These are phyloP conservation scores for Blastobotrys elegans DNA, from an alignment of 1,139 yeast genomes.

Conservation along the genomic window DNA sequence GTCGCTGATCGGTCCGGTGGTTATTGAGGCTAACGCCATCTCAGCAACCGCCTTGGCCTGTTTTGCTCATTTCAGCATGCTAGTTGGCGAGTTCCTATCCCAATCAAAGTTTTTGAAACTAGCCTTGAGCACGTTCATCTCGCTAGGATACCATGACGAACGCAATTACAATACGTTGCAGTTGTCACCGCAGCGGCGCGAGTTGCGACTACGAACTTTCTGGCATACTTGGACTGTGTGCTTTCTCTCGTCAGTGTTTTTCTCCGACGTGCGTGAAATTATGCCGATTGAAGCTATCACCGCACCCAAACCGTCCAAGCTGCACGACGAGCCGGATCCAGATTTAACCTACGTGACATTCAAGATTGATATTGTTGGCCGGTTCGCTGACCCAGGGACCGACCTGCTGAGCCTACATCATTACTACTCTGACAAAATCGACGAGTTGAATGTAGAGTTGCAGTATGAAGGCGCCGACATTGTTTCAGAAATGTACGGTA, in stretches of 20 bases:
- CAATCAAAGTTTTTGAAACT: constrained; percentile 15
- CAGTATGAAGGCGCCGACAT: not conserved
- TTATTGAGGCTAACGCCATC: constrained; percentile 13
- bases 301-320: constrained; percentile 12
- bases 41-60: constrained; percentile 15
- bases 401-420: not conserved
- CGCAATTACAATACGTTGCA: not conserved
- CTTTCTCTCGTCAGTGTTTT: constrained; percentile 14
- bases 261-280: constrained; percentile 8
- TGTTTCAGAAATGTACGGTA: constrained; percentile 9
- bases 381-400: not conserved
- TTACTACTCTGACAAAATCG: not conserved
- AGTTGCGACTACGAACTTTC: constrained; percentile 11
- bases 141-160: constrained; percentile 15
- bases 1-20: constrained; percentile 16
- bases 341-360: constrained; percentile 9
- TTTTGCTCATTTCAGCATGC: constrained; percentile 17
- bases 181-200: not conserved
- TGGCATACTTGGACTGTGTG: constrained; percentile 17
- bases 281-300: constrained; percentile 9
- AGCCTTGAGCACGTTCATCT: constrained; percentile 12
- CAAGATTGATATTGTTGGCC: constrained; percentile 9
- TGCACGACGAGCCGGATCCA: constrained; percentile 2
- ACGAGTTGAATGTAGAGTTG: not conserved
- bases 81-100: constrained; percentile 16